Evolutionary conservation across 805 yeast species (phyloP), one percentile per base, ranked within the genome.

Genomic region (Cyberlindnera mycetangii): DNA sequence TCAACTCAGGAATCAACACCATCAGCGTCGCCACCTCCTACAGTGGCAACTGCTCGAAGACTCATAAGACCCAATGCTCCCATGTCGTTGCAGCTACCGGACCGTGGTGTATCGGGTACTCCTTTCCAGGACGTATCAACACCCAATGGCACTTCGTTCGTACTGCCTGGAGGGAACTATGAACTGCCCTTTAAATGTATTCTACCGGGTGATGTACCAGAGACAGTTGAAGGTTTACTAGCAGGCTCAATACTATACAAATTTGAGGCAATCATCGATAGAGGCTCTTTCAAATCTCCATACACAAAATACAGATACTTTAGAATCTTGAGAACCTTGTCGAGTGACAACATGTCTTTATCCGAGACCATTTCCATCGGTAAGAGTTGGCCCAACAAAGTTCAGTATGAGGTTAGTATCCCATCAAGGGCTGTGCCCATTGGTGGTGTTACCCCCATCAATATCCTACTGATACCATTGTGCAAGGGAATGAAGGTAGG

Each of bases 351-450:
- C 15, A 73, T 87, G 25, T 57, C 69, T 5, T 69, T 85, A 17
- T 75, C 89, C 0, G 97, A 90, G 61, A 88, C 96, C 1, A 83
- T 89, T 50, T 86, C 92, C 0, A 90, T 90, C 30, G 96, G 89
- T 45, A 89, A 89, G 59, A 85, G 89, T 4, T 88, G 96, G 95
- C 92, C 95, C 2, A 71, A 78, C 41, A 89, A 88, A 60, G 81
- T 92, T 34, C 97, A 90, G 62, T 90, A 92, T 63, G 81, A 88
- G 14, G 79, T 92, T 44, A 82, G 84, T 45, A 81, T 89, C 3
- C 97, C 97, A 0, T 76, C 89, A 18, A 80, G 84, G 52, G 96
- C 97, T 1, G 79, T 88, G 7, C 89, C 97, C 1, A 79, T 90
- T 37, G 98, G 98, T 5, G 79, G 90, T 0, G 68, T 72, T 1